A percentile compares a stretch with the other conserved stretches of the same genome.
Conservation (phyloP, 2,329 filamentous ascomycete species). For the Hirsutella minnesotensis region DNA sequence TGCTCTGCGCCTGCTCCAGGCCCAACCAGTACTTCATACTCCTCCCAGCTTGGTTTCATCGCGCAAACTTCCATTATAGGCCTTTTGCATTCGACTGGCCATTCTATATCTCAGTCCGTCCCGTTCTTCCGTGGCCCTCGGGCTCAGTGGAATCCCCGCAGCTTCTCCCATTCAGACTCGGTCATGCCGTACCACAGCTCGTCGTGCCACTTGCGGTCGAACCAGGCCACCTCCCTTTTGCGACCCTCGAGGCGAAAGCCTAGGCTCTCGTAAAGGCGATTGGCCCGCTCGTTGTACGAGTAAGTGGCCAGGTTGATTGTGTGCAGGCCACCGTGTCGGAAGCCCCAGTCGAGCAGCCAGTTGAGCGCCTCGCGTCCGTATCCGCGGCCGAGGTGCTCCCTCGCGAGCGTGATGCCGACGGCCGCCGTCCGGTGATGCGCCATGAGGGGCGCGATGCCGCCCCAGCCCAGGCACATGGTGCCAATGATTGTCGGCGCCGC, state of each 20-base stretch:
- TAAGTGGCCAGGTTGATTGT: constrained; percentile 27
- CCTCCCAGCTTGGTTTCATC: too few relatives aligned
- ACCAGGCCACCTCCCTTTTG: constrained; percentile 14
- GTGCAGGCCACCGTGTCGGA: constrained; percentile 29
- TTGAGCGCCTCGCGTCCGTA: constrained; percentile 34
- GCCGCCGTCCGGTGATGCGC: constrained; percentile 10
- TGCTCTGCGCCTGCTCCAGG: too few relatives aligned
- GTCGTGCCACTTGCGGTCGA: constrained; percentile 28
- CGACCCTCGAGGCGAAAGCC: constrained; percentile 32
- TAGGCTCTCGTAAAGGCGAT: constrained; percentile 28
- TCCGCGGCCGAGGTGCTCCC: constrained; percentile 23
- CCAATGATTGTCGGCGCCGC: constrained; percentile 9
- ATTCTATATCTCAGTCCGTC: too few relatives aligned
- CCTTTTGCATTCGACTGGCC: too few relatives aligned
- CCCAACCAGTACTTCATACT: too few relatives aligned
- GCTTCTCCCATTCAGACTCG: constrained; percentile 21
- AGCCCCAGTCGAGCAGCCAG: constrained; percentile 35
- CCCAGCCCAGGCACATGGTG: constrained; percentile 9
- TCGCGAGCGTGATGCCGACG: constrained; percentile 24
- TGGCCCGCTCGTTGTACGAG: constrained; percentile 28
- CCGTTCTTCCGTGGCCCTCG: neutral
- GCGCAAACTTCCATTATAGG: too few relatives aligned
- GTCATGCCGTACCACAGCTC: constrained; percentile 23
- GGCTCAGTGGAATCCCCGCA: constrained; percentile 3
- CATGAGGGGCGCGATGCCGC: constrained; percentile 3